phyloP scores from a whole-genome alignment of 768 basidiomycete genomes.

The Agaricus bisporus region DNA sequence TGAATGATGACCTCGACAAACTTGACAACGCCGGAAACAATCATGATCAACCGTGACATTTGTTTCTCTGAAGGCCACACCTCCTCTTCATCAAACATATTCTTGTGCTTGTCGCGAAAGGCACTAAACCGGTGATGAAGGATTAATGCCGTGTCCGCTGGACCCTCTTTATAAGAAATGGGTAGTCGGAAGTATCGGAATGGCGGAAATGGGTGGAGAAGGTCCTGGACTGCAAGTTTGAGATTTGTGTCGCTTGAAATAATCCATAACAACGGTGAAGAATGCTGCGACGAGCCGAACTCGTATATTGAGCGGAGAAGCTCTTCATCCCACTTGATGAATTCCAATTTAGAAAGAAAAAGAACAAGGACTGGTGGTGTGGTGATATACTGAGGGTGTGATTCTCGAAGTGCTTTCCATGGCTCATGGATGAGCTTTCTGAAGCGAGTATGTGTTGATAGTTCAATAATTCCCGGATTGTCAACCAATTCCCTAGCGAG shows the following conservation, averaged over 20 bases:
- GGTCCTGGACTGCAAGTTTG: neutral
- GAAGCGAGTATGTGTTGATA: constrained; percentile 15
- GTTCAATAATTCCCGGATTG: constrained; percentile 16
- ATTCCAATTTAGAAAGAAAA: no score
- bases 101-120: neutral
- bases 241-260: neutral
- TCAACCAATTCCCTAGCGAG: constrained; percentile 15
- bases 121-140: neutral
- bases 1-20: neutral
- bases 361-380: neutral
- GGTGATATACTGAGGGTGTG: neutral
- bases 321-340: neutral
- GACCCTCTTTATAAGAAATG: neutral
- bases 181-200: neutral
- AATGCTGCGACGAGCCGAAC: neutral
- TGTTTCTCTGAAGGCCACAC: neutral
- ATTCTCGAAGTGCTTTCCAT: constrained; percentile 8
- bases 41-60: neutral
- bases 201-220: no score
- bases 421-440: constrained; percentile 17
- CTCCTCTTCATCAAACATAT: neutral
- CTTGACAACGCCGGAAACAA: neutral
- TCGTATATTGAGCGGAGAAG: neutral
- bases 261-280: neutral
- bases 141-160: neutral